phyloP scores from a whole-genome alignment of 768 basidiomycete species.

The Naganishia friedmannii region DNA sequence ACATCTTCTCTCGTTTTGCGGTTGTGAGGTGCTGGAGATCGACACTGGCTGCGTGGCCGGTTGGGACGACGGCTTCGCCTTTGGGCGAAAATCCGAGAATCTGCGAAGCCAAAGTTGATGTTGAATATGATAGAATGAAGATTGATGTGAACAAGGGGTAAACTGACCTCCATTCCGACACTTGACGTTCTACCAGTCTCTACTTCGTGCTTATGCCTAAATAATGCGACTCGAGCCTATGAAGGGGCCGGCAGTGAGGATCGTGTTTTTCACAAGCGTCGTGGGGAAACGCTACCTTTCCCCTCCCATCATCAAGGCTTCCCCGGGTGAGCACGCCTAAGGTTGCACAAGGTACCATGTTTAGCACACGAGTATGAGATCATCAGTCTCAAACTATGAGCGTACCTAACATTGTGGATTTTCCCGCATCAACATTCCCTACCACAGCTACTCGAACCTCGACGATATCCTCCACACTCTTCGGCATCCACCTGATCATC shows the following conservation, averaged over 20 bases:
- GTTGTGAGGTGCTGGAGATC: constrained; percentile 47
- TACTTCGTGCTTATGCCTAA: constrained; percentile 95
- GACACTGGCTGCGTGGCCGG: constrained; percentile 47
- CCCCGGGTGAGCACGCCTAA: constrained; percentile 81
- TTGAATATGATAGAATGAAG: not conserved
- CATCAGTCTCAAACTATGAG: too few relatives aligned
- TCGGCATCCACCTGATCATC: constrained; percentile 42
- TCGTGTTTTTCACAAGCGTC: constrained; percentile 52
- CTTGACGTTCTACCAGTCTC: constrained; percentile 93
- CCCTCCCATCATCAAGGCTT: constrained; percentile 50
- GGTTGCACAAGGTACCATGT: too few relatives aligned
- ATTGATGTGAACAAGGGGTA: not conserved
- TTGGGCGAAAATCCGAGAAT: constrained; percentile 81
- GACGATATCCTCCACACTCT: constrained; percentile 49
- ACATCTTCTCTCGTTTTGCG: constrained; percentile 69
- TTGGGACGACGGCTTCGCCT: constrained; percentile 75
- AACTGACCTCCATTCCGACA: constrained; percentile 87
- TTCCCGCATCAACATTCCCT: constrained; percentile 81
- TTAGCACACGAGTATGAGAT: too few relatives aligned
- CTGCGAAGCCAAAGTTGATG: constrained; percentile 51
- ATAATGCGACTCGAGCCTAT: constrained; percentile 69
- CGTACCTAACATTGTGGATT: constrained; percentile 80
- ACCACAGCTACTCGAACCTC: constrained; percentile 95
- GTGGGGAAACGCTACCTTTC: constrained; percentile 34
- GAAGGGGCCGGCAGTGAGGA: constrained; percentile 61